Percentiles rank a stretch among this genome's conserved stretches.
Conservation (phyloP, 2,329 filamentous ascomycete species). For the Coniella lustricola region DNA sequence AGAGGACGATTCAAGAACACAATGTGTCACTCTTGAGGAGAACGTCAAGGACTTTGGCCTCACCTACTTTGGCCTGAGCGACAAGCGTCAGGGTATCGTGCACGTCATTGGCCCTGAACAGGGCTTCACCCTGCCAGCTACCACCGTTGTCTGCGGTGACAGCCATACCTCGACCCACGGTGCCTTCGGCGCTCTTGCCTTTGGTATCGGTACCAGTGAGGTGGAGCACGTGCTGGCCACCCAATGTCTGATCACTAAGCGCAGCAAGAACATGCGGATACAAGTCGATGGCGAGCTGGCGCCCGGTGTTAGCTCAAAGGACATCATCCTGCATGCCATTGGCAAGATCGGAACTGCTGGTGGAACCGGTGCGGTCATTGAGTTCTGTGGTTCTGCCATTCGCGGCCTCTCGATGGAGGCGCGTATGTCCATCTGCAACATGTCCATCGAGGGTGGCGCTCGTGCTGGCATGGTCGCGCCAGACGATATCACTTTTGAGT, state of each 20-base stretch:
- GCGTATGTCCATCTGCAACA: slow-evolving; percentile 99
- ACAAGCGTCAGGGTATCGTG: slow-evolving; percentile 96
- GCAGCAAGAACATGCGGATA: slow-evolving; percentile 98
- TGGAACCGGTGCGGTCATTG: slow-evolving; percentile 89
- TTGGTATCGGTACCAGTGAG: slow-evolving; percentile 96
- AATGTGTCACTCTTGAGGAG: slow-evolving; percentile 93
- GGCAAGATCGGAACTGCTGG: slow-evolving; percentile 91
- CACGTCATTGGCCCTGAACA: slow-evolving; percentile 98
- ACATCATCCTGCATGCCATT: slow-evolving; percentile 88
- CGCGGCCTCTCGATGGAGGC: slow-evolving; percentile 88
- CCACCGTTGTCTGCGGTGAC: slow-evolving; percentile 95
- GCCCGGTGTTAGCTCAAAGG: slow-evolving; percentile 91
- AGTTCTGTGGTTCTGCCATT: slow-evolving; percentile 95
- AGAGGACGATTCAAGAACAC: slow-evolving; percentile 85
- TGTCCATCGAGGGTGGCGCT: slow-evolving; percentile 95
- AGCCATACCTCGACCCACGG: slow-evolving; percentile 97
- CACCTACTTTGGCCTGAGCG: slow-evolving; percentile 93
- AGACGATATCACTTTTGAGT: slow-evolving; percentile 89
- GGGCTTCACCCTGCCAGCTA: slow-evolving; percentile 94
- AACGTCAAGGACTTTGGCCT: slow-evolving; percentile 96
- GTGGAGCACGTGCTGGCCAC: slow-evolving; percentile 98
- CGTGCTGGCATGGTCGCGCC: slow-evolving; percentile 95
- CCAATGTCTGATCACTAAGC: slow-evolving; percentile 87
- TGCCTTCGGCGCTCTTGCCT: slow-evolving; percentile 88
- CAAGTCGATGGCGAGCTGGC: slow-evolving; percentile 87